These are phyloP conservation scores for Avena sativa DNA, from an alignment of 176 grass and related monocot genomes.

Conservation along the genomic window DNA sequence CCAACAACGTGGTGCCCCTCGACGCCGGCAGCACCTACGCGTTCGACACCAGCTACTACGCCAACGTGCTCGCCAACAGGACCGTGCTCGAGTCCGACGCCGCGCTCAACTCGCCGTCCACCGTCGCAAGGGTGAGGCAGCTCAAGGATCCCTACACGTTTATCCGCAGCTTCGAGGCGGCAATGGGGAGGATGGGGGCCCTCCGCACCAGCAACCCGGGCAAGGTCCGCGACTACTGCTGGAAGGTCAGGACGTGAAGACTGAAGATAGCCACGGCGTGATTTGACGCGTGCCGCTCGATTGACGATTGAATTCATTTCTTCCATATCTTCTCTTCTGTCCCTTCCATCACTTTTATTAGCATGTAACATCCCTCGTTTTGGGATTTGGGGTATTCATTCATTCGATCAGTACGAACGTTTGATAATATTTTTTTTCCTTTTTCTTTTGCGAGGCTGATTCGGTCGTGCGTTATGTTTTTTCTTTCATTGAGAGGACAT, in stretches of 20 bases:
- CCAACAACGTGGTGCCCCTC: conserved; percentile 38
- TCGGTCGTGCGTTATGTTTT: too few species aligned
- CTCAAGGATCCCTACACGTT: conserved; percentile 33
- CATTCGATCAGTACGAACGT: too few species aligned
- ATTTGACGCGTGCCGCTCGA: not conserved
- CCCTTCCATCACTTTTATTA: too few species aligned
- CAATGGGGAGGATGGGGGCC: conserved; percentile 64
- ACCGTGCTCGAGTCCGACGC: conserved; percentile 61
- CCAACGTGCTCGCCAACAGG: conserved; percentile 45
- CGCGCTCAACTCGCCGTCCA: conserved; percentile 48
- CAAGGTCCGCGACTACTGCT: conserved; percentile 42
- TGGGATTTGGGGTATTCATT: too few species aligned
- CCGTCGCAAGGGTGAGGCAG: conserved; percentile 9
- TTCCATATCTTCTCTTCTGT: not conserved
- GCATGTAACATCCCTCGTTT: too few species aligned
- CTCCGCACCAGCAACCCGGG: conserved; percentile 30
- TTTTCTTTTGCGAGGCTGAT: too few species aligned
- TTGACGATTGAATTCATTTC: not conserved
- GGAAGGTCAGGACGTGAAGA: conserved; percentile 42
- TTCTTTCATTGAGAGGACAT: too few species aligned
- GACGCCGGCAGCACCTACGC: conserved; percentile 46
- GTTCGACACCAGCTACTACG: conserved; percentile 63
- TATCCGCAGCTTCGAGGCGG: conserved; percentile 39
- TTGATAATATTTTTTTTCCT: too few species aligned
- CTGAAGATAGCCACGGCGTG: not conserved